Base-by-base conservation (phyloP, 768 basidiomycete genomes). In the Clitopilus hobsonii region DNA sequence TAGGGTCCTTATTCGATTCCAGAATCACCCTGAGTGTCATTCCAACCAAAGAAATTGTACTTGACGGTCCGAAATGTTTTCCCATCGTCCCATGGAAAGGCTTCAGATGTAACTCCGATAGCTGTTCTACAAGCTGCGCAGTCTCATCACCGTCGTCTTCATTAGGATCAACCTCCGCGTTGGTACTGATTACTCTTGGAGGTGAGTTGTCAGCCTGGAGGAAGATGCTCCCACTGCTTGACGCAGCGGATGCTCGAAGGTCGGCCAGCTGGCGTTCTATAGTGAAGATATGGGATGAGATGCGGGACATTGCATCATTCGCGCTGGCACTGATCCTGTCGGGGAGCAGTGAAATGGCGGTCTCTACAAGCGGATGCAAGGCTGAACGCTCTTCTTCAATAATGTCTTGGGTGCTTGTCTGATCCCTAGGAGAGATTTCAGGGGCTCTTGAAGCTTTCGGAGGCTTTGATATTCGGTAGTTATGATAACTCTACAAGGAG, bases 1-100 rank as follows among this genome's bases (percentile, higher is more conserved):
- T 74, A 24, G 75, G 79, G 54, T 83, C 81, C 25, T 78, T 75
- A 64, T 85, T 87, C 6, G 86, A 68, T 56, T 83, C 80, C 11
- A 85, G 71, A 3, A 83, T 84, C 3, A 74, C 62, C 82, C 84
- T 57, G 80, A 77, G 5, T 86, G 61, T 25, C 84, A 60, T 60
- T 16, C 41, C 41, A 23, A 45, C 41, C 11, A 45, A 20, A 5
- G 41, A 45, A 16, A 45, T 45, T 16, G 41, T 23, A 20, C 41
- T 45, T 18, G 41, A 45, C 22, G 41, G 22, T 10, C 41, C 41
- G 18, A 45, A 45, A 20, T 45, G 41, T 20, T 18, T 45, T 4
- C 41, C 41, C n/a, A 10, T 3, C 41, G n/a, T 20, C 11, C 41
- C 41, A n/a, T n/a, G n/a, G n/a, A n/a, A n/a, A 18, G 22, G 18